These are phyloP conservation scores for Hymenoscyphus linearis DNA, from an alignment of 2,329 filamentous ascomycete genomes.

Conservation along the genomic window DNA sequence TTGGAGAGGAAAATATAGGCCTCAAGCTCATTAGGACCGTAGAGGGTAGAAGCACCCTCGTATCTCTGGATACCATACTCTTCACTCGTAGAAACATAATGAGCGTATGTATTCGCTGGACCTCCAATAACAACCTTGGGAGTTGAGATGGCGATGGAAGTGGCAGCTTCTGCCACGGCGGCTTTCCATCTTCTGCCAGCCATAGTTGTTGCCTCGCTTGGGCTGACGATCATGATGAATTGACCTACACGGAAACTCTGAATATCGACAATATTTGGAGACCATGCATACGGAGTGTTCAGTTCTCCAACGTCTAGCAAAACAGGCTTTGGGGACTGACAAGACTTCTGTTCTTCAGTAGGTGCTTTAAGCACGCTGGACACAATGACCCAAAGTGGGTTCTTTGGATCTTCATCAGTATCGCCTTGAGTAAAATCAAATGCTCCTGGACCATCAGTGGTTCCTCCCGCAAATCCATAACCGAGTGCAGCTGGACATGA, in stretches of 20 bases:
- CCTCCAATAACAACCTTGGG: conserved; percentile 78
- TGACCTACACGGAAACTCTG: conserved; percentile 81
- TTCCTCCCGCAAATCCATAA: conserved; percentile 87
- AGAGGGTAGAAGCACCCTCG: conserved; percentile 90
- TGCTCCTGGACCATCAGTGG: conserved; percentile 80
- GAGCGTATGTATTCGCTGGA: conserved; percentile 84
- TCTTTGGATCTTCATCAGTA: conserved; percentile 58
- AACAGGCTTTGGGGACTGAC: conserved; percentile 75
- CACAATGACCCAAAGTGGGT: conserved; percentile 68
- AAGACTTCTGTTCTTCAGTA: conserved; percentile 40
- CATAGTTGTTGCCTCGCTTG: conserved; percentile 90
- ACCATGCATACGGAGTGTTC: conserved; percentile 72
- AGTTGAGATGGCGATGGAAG: conserved; percentile 34
- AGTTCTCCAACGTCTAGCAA: conserved; percentile 82
- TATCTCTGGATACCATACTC: conserved; percentile 84
- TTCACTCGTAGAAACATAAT: conserved; percentile 70
- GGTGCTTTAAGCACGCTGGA: conserved; percentile 66
- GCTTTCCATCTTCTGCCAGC: conserved; percentile 79
- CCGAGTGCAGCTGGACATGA: conserved; percentile 86
- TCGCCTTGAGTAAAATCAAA: conserved; percentile 91
- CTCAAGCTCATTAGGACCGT: conserved; percentile 73
- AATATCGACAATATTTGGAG: conserved; percentile 84
- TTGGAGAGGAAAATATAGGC: conserved; percentile 85
- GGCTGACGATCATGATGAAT: conserved; percentile 74
- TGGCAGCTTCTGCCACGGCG: conserved; percentile 43